Conservation (phyloP, 495 filamentous ascomycete species). For the Daldinia decipiens region DNA sequence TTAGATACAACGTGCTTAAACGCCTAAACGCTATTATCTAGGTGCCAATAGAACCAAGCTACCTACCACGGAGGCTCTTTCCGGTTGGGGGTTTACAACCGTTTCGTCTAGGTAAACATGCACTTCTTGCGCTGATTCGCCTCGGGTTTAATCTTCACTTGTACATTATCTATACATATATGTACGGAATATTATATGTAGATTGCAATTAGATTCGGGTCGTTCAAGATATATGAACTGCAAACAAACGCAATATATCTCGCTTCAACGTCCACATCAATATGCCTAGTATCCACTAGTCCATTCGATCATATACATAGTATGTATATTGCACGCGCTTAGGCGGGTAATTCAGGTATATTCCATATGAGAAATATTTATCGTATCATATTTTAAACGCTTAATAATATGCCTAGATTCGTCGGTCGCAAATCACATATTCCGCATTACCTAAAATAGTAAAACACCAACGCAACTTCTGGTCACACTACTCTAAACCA, state of each 20-base stretch:
- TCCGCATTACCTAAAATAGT: background rate
- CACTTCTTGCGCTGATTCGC: background rate
- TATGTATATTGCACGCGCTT: background rate
- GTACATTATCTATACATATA: background rate
- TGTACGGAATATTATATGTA: too few species aligned
- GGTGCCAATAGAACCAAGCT: constrained; percentile 27
- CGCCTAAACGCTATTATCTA: constrained; percentile 16
- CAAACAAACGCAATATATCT: constrained; percentile 1
- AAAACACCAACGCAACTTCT: constrained; percentile 17
- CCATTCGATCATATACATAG: background rate
- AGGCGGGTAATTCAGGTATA: constrained; percentile 2
- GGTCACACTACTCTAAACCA: constrained; percentile 26
- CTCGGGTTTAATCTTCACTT: background rate
- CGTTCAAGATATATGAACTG: constrained; percentile 7
- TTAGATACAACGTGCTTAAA: constrained; percentile 3
- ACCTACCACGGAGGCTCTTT: constrained; percentile 21
- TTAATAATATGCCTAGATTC: background rate
- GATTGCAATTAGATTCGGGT: constrained; percentile 10
- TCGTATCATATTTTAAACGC: background rate
- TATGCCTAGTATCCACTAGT: background rate
- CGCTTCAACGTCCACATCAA: background rate
- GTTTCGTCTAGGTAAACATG: constrained; percentile 33
- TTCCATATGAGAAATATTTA: background rate
- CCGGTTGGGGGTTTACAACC: constrained; percentile 33
- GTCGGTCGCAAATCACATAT: background rate